Base-by-base conservation (phyloP, 352 stramenopile genomes). In the Pythium biforme region DNA sequence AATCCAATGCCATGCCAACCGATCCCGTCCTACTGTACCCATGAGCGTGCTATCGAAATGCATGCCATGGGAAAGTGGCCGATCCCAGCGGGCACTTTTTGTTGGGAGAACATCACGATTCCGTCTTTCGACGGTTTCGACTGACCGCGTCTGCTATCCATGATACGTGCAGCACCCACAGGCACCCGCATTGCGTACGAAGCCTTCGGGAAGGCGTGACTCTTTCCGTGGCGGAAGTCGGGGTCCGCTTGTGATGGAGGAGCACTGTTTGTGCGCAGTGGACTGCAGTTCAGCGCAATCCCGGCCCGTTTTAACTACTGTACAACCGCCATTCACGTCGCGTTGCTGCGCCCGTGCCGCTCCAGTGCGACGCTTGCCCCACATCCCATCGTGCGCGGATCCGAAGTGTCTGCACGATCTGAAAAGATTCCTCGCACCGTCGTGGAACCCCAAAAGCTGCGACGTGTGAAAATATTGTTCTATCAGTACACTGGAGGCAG, bases 381-480 rank as follows among this genome's bases (percentile, higher is more conserved):
- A 43, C 37, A 43, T 43, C 37, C 37, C 37, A 7, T 43, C 37
- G 9, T 14, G 4, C 37, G 37, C 37, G 31, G 14, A 37, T 11
- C 31, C 2, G 39, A 46, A n/a, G 39, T 49, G n/a, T 27, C 41
- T 12, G n/a, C 41, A 49, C 19, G 49, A 55, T 55, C 31, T 26
- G 8, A 55, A 55, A 55, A 45, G 29, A 29, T 55, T 55, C 49
- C 49, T 41, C 19, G 49, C 29, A 55, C 4, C 17, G 29, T 55
- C 29, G 3, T 12, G 19, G 49, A 55, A 45, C n/a, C 10, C 20
- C 20, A n/a, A 31, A 25, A 4, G 8, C 25, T 53, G 47, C 47
- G 47, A 53, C 47, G 47, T 53, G 47, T 53, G 47, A 8, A 1
- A 15, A 55, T 20, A 20, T 1, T 20, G 49, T 45, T 55, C 9